Base-by-base conservation (phyloP, 1,139 yeast genomes). In the Taphrina deformans region DNA sequence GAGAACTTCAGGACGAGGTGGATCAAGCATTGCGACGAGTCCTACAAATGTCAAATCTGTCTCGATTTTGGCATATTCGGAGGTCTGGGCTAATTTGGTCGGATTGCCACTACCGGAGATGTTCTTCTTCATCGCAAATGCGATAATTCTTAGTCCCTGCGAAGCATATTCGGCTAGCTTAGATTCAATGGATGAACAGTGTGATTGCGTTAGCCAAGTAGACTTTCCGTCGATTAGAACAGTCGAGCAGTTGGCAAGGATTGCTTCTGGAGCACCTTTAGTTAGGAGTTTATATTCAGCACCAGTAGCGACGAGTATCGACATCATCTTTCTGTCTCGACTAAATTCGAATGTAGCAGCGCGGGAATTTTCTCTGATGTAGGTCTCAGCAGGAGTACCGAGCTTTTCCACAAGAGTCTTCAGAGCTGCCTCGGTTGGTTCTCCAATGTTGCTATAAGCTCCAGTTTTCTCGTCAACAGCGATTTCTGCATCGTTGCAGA, bases 231-330 rank as follows among this genome's bases (percentile, higher is more conserved):
- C 70, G 27, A 72, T 67, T 29, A 71, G 71, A 14, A 74, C 75
- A 58, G 38, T 40, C 14, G 56, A 24, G 48, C 45, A 59, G 16
- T 59, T 51, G 9, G 50, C 35, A 1, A 83, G 72, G 29, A 83
- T 71, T 33, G 81, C 73, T 70, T 83, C 86, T 5, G 83, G 84
- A 0, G 85, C 85, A 67, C 85, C 86, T 70, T 83, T 83, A 33
- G 82, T 78, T 67, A 79, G 76, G 33, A 82, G 74, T 33, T 70
- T 74, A 14, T 68, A 60, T 38, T 68, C 68, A 4, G 69, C 67
- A 16, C 62, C 55, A n/a, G 73, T 67, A 24, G 74, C 70, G 67
- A 80, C 79, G n/a, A 81, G 72, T 0, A 80, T 78, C 1, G 83
- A 79, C 84, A 81, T 81, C 69, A 82, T 74, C 72, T 81, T 81